Conservation (phyloP, 768 basidiomycete genomes). For the Cubamyces lactineus region DNA sequence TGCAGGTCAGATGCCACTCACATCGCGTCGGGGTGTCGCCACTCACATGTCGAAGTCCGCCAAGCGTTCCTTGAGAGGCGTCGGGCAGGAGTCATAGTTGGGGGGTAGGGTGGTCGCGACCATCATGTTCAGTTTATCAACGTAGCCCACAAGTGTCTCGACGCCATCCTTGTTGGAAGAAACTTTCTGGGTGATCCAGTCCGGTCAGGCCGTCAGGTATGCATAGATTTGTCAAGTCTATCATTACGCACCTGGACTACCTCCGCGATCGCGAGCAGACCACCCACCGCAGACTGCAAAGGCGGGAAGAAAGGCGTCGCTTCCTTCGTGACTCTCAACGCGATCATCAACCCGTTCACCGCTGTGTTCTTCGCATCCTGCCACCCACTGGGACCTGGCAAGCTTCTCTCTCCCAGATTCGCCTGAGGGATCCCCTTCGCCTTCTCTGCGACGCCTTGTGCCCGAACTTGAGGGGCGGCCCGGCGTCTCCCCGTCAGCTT, state of each 20-base stretch:
- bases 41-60: neutral
- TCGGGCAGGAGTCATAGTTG: neutral
- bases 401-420: neutral
- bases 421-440: too few species aligned
- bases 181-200: neutral
- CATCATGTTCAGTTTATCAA: neutral
- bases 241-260: neutral
- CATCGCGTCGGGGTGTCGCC: neutral
- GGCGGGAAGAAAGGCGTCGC: neutral
- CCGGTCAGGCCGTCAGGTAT: neutral
- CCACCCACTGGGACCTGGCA: neutral
- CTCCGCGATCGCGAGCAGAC: neutral
- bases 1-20: neutral
- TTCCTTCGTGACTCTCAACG: conserved; percentile 1
- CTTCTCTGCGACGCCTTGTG: too few species aligned
- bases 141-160: neutral
- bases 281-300: conserved; percentile 1
- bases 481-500: too few species aligned
- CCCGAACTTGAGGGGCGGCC: too few species aligned
- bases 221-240: neutral
- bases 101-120: neutral
- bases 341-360: neutral
- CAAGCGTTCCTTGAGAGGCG: neutral
- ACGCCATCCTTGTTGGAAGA: neutral
- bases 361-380: neutral